phyloP scores from a whole-genome alignment of 148 eudicot genomes.

The Gaultheria prostrata region DNA sequence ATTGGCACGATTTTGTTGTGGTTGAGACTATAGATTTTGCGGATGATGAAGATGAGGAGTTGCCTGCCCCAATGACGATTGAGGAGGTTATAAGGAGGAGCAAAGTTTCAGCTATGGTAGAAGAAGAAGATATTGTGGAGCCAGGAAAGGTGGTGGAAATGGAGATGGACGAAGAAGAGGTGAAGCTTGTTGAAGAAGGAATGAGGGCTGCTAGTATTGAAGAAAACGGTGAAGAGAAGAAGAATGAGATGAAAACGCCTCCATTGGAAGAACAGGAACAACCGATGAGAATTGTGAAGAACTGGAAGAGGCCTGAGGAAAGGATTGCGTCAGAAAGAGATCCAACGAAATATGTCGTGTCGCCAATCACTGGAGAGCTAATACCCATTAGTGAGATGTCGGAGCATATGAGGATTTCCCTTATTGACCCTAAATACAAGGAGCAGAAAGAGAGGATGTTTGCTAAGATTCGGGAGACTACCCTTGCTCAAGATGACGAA shows the following conservation, averaged over 20 bases:
- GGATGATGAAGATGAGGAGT: slow-evolving; percentile 62
- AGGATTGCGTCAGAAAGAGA: slow-evolving; percentile 53
- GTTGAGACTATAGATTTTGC: slow-evolving; percentile 61
- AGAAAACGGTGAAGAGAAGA: slow-evolving; percentile 45
- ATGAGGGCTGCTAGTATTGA: slow-evolving; percentile 55
- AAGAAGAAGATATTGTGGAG: slow-evolving; percentile 46
- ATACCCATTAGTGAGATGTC: slow-evolving; percentile 65
- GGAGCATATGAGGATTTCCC: slow-evolving; percentile 67
- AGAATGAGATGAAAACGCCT: slow-evolving; percentile 25
- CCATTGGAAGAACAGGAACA: slow-evolving; percentile 55
- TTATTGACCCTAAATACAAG: slow-evolving; percentile 69
- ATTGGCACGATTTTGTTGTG: slow-evolving; percentile 71
- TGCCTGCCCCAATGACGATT: slow-evolving; percentile 66
- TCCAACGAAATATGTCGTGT: slow-evolving; percentile 47
- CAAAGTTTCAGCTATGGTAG: slow-evolving; percentile 42
- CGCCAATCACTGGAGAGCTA: slow-evolving; percentile 61
- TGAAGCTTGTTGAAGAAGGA: slow-evolving; percentile 66
- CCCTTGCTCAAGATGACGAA: slow-evolving; percentile 67
- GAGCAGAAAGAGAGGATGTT: slow-evolving; percentile 73
- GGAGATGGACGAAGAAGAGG: slow-evolving; percentile 75
- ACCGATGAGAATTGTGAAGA: slow-evolving; percentile 65
- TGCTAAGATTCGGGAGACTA: slow-evolving; percentile 71
- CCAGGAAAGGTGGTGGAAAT: slow-evolving; percentile 61
- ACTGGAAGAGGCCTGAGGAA: slow-evolving; percentile 70
- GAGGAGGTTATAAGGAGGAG: slow-evolving; percentile 72